Conservation (phyloP, 2,329 filamentous ascomycete genomes). For the Hypoxylon sp. region DNA sequence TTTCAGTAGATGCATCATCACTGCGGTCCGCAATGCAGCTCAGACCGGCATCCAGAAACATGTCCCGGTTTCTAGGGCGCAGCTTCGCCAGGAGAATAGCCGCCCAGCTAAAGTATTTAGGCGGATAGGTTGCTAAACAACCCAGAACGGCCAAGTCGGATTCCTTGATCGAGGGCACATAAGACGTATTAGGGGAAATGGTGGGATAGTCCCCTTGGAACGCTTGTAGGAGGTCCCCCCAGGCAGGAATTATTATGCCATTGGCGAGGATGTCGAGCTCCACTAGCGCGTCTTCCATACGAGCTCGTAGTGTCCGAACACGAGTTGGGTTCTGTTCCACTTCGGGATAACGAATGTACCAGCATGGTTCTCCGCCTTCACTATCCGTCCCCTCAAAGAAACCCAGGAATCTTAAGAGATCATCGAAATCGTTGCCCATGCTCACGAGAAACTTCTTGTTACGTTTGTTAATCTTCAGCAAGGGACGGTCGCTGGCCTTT, state of each 20-base stretch:
- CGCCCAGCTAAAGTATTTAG: slow-evolving; percentile 48
- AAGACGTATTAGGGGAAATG: slow-evolving; percentile 1
- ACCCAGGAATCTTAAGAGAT: slow-evolving; percentile 63
- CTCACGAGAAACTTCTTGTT: slow-evolving; percentile 69
- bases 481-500: slow-evolving; percentile 48
- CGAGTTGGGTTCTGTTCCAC: slow-evolving; percentile 54
- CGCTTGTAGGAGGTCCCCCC: slow-evolving; percentile 42
- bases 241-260: slow-evolving; percentile 38
- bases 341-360: slow-evolving; percentile 52
- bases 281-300: slow-evolving; percentile 47
- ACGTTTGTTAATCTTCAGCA: slow-evolving; percentile 64
- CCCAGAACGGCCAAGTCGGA: slow-evolving; percentile 46
- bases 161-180: slow-evolving; percentile 22
- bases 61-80: slow-evolving; percentile 44
- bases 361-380: slow-evolving; percentile 57
- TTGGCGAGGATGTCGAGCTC: slow-evolving; percentile 42
- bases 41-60: slow-evolving; percentile 47
- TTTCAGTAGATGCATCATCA: slow-evolving; percentile 44
- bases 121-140: slow-evolving; percentile 46
- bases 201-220: slow-evolving; percentile 40
- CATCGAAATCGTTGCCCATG: slow-evolving; percentile 64
- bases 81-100: slow-evolving; percentile 46
- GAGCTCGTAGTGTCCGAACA: slow-evolving; percentile 52
- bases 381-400: slow-evolving; percentile 59
- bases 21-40: slow-evolving; percentile 45